Evolutionary conservation across 257 asterid genomes (phyloP).

Genomic region (Lithospermum erythrorhizon): DNA sequence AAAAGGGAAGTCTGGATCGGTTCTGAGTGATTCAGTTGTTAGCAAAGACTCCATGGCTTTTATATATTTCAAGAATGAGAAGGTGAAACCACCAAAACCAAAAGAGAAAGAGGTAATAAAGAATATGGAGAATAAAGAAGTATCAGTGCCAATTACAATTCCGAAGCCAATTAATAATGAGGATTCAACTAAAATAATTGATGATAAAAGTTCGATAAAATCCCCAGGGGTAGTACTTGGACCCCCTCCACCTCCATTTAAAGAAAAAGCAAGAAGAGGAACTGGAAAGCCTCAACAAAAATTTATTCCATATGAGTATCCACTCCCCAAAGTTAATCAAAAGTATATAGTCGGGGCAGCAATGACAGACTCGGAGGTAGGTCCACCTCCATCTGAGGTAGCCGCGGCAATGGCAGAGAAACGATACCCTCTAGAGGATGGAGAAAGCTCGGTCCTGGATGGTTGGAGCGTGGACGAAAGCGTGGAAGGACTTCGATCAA

Average conservation of each 20-base stretch:
- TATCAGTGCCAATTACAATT: too few relatives aligned
- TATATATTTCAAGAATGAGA: constrained; percentile 9
- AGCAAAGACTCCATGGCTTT: constrained; percentile 39
- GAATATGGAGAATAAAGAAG: neutral
- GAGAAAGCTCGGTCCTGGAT: constrained; percentile 59
- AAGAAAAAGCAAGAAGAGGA: neutral
- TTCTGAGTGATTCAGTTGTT: constrained; percentile 43
- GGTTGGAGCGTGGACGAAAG: constrained; percentile 95
- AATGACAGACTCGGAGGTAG: constrained; percentile 63
- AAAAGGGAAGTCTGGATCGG: constrained; percentile 42
- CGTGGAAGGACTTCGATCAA: constrained; percentile 70
- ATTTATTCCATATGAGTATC: constrained; percentile 16
- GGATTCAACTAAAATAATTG: too few relatives aligned
- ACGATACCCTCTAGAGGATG: constrained; percentile 42
- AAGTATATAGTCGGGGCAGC: constrained; percentile 31
- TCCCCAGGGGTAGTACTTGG: neutral
- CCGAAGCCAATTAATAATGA: too few relatives aligned
- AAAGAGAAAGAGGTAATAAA: too few relatives aligned
- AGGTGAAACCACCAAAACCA: neutral
- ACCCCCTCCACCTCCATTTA: constrained; percentile 1
- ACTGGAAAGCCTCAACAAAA: constrained; percentile 20
- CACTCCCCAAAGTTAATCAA: constrained; percentile 7
- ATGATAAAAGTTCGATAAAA: too few relatives aligned
- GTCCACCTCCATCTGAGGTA: constrained; percentile 87
- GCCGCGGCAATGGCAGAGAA: constrained; percentile 50